phyloP scores from a whole-genome alignment of 371 early-diverging fungal genomes.

The Mortierella sp. region DNA sequence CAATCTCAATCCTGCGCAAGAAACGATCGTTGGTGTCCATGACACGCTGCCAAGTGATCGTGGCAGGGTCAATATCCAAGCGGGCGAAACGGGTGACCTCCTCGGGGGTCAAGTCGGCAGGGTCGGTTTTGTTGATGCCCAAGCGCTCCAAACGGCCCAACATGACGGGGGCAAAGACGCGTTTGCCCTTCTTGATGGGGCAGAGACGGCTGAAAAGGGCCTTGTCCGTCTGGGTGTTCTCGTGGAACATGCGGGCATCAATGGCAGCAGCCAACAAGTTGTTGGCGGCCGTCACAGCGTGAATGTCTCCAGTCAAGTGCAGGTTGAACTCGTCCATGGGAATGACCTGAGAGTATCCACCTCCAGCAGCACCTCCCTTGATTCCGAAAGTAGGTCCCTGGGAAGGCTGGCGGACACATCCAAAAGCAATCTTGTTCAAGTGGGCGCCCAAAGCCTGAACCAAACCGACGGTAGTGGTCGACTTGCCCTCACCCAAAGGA shows the following conservation, averaged over 20 bases:
- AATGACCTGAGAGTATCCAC: conserved; percentile 97
- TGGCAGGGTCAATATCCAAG: conserved; percentile 91
- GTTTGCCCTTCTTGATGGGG: conserved; percentile 87
- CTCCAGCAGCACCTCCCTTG: conserved; percentile 98
- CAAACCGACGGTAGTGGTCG: conserved; percentile 95
- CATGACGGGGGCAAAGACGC: conserved; percentile 89
- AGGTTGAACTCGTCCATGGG: conserved; percentile 99
- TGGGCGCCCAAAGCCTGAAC: conserved; percentile 96
- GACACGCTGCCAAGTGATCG: conserved; percentile 97
- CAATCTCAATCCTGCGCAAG: conserved; percentile 91
- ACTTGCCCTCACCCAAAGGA: conserved; percentile 98
- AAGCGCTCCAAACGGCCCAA: conserved; percentile 84
- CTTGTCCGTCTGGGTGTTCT: conserved; percentile 88
- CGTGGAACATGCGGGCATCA: conserved; percentile 98
- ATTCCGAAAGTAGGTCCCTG: conserved; percentile 99
- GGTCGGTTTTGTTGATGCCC: conserved; percentile 87
- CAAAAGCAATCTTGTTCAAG: conserved; percentile 87
- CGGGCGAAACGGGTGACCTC: conserved; percentile 86
- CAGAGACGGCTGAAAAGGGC: conserved; percentile 93
- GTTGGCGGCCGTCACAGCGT: conserved; percentile 97
- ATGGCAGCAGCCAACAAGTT: conserved; percentile 97
- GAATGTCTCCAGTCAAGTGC: conserved; percentile 98
- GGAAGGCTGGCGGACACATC: conserved; percentile 97
- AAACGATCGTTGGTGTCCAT: conserved; percentile 97
- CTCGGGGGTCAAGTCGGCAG: conserved; percentile 83